phyloP scores from a whole-genome alignment of 257 asterid species.

The Solanum dulcamara region DNA sequence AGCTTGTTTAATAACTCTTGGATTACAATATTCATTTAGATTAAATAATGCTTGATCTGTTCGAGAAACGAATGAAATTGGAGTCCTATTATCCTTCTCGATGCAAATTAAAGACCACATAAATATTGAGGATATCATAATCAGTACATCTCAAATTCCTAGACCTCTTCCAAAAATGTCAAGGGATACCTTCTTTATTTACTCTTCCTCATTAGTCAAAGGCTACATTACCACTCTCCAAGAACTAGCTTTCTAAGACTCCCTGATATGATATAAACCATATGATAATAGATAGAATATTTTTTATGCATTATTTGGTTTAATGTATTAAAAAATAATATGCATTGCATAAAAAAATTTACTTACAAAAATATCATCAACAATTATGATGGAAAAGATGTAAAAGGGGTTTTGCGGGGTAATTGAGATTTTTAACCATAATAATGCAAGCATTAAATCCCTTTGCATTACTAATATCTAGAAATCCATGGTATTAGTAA shows the following conservation, averaged over 20 bases:
- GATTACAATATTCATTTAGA: neutral
- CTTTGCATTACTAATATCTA: no score
- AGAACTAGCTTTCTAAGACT: neutral
- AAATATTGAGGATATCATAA: neutral
- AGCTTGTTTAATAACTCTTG: neutral
- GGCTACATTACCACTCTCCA: neutral
- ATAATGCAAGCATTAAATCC: no score
- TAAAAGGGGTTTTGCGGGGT: no score
- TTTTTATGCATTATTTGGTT: no score
- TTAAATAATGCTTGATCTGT: neutral
- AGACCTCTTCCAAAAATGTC: neutral
- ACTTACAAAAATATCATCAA: no score
- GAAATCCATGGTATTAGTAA: no score
- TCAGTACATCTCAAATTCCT: neutral
- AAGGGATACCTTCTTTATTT: neutral
- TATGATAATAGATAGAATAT: no score
- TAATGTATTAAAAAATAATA: no score
- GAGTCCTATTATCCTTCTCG: neutral
- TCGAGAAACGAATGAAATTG: neutral
- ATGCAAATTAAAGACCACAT: neutral
- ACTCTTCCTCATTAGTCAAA: neutral
- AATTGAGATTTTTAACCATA: no score
- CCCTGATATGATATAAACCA: neutral
- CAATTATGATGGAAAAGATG: no score
- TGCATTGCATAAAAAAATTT: no score